Evolutionary conservation across 108 stramenopile genomes (phyloP), one percentile per base, ranked within the genome.

Genomic region (Hondaea fermentalgiana): DNA sequence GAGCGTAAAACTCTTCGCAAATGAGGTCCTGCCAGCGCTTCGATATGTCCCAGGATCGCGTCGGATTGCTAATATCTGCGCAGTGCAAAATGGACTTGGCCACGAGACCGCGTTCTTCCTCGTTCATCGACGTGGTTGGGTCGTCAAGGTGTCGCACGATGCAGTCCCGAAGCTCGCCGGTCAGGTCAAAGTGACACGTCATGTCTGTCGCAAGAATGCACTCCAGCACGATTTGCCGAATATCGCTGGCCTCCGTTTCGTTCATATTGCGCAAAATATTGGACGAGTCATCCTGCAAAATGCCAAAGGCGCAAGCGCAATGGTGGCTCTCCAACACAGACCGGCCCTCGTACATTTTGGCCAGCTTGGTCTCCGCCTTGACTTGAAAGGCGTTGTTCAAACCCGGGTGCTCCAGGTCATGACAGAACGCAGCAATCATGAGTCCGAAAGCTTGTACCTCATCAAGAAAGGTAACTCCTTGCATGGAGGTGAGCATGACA

Each of bases 361-460:
- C 97, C 58, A 96, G 58, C 29, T 91, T 59, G 43, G 89, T 93
- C 88, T 89, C 58, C 17, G 92, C 72, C 57, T 95, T 91, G 21
- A 95, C 92, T 53, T 96, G 95, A 87, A 91, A 97, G 8, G 90
- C 60, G 88, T 97, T 97, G 89, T 93, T 96, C 23, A 90, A 89
- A 42, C 97, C 97, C 3, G 96, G 96, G 90, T 97, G 97, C 16
- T 94, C 95, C n/a, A 97, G 90, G 88, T 97, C 97, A 91, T 97
- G 97, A 59, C 93, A 90, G 5, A 95, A 87, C 25, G 95, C 95
- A 4, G 95, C 94, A 49, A 96, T 45, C 17, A 95, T 87, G 5
- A 96, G 91, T 5, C 93, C 93, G 23, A 95, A 93, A 44, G 93
- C 47, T 43, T 96, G 93, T 60, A 94, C 28, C n/a, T 90, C 29